Evolutionary conservation across 208 protist genomes (phyloP), one percentile per base, ranked within the genome.

Genomic region (Trypanosoma avium): DNA sequence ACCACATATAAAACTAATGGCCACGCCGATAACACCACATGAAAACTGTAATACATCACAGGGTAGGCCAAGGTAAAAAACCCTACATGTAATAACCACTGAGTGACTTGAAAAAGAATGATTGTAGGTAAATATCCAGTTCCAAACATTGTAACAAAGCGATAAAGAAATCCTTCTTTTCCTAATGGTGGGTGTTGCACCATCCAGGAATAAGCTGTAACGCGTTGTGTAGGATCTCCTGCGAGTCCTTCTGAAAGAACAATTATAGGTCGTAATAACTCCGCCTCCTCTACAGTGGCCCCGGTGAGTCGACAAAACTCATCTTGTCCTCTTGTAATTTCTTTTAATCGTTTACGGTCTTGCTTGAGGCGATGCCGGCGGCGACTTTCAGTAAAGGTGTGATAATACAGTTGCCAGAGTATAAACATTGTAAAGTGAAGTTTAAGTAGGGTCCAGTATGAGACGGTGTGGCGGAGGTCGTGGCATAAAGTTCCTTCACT

Each of bases 141-240:
- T 2, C 84, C 84, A 27, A 87, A 75, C 38, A 79, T 70, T 3
- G 70, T 63, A 24, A 80, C 72, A 43, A 91, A 81, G 21, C 75
- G 67, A 43, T 81, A 81, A 17, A 78, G 79, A 10, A 77, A 17
- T n/a, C 81, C 75, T 5, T 80, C 70, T 43, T 75, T 73, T 4
- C 81, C 84, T 17, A 74, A 68, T 0, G 81, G 84, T 15, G 84
- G 84, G 54, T 82, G 62, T 56, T 77, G 70, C 72, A 90, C 81
- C 81, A 90, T 85, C 80, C 81, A 90, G 36, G 72, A 79, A 67
- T 87, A 87, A 19, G 84, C 79, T 26, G 77, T 87, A 61, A 82
- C 77, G 35, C 77, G 76, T 21, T 82, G 61, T 2, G 73, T 57
- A 8, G 77, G 79, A 62, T 79, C 69, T 22, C 67, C 73, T 2